Evolutionary conservation across 768 basidiomycete species (phyloP).

Genomic region (Trametes meyenii): DNA sequence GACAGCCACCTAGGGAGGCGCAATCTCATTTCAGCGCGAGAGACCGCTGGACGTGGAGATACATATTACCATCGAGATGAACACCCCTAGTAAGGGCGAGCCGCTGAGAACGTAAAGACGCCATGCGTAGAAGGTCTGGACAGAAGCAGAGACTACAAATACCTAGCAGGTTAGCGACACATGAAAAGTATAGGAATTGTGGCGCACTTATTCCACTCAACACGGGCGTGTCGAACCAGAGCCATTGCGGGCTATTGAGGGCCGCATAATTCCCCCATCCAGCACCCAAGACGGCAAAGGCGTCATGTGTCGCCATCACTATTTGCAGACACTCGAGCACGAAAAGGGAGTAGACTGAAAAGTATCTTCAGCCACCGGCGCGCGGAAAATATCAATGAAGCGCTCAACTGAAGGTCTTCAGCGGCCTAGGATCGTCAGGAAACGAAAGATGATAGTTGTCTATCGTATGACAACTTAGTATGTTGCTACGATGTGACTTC

Average conservation of each 20-base stretch:
- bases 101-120: constrained; percentile 3
- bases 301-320: neutral
- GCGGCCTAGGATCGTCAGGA: too few relatives aligned
- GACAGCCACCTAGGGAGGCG: too few relatives aligned
- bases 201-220: neutral
- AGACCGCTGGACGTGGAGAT: too few relatives aligned
- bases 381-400: too few relatives aligned
- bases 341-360: too few relatives aligned
- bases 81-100: neutral
- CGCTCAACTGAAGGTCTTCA: too few relatives aligned
- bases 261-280: constrained; percentile 3
- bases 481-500: too few relatives aligned
- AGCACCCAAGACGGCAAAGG: neutral
- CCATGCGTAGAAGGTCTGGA: constrained; percentile 21
- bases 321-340: neutral
- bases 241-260: neutral
- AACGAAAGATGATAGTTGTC: neutral
- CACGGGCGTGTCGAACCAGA: constrained; percentile 3
- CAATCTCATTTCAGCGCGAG: too few relatives aligned
- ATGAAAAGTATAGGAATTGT: too few relatives aligned
- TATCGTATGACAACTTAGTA: too few relatives aligned
- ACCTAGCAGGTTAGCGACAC: neutral
- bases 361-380: too few relatives aligned
- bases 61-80: neutral
- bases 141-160: constrained; percentile 1